A percentile compares a stretch with the other conserved stretches of the same genome.
phyloP scores from a whole-genome alignment of 2,329 filamentous ascomycete genomes.

The Dryadomyces sulphureus region DNA sequence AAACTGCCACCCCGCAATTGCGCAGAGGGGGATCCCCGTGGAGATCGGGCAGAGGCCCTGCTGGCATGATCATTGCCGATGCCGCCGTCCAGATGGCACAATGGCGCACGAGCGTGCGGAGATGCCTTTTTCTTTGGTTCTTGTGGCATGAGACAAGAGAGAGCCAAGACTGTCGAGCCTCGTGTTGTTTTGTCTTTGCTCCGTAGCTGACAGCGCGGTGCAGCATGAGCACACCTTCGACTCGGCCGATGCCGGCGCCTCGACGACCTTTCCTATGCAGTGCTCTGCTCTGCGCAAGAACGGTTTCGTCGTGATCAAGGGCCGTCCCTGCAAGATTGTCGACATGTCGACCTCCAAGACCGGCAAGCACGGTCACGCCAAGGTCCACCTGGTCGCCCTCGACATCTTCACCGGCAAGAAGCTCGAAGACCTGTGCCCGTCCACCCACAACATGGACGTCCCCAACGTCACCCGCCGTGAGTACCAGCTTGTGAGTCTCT shows the following conservation, averaged over 20 bases:
- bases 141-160: no score
- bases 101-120: background rate
- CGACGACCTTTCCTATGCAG: constrained; percentile 91
- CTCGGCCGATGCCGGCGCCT: constrained; percentile 90
- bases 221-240: constrained; percentile 69
- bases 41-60: background rate
- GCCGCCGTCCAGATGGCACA: background rate
- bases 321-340: constrained; percentile 99
- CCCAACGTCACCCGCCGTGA: constrained; percentile 83
- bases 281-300: constrained; percentile 99
- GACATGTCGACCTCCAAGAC: constrained; percentile 99
- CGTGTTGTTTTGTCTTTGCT: background rate
- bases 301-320: constrained; percentile 97
- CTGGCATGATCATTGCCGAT: background rate
- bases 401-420: constrained; percentile 99
- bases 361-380: constrained; percentile 99
- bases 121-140: no score
- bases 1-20: constrained; percentile 33
- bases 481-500: constrained; percentile 74
- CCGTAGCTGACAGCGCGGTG: background rate
- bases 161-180: no score
- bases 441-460: constrained; percentile 96
- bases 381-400: constrained; percentile 94
- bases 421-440: constrained; percentile 96
- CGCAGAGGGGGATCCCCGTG: constrained; percentile 8